Evolutionary conservation across 768 basidiomycete genomes (phyloP), one percentile per base, ranked within the genome.

Genomic region (Amanita muscaria): DNA sequence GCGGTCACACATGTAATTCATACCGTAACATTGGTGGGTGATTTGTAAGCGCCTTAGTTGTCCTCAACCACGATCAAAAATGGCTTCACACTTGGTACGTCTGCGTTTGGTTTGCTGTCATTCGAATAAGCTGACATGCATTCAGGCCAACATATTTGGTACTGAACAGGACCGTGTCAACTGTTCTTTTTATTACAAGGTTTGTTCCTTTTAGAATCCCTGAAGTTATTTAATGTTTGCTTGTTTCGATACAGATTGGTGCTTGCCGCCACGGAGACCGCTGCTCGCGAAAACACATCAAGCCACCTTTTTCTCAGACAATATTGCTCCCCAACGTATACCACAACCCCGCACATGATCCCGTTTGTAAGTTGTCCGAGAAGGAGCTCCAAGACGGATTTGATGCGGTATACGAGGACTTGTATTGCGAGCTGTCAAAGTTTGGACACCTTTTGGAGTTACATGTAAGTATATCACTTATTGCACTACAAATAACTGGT

Each of bases 111-210:
- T 61, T 45, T 44, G 18, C 10, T 43, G 36, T 23, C 30, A 37
- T 15, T 3, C 39, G 3, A 16, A 24, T 15, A 24, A 27, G 16
- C 19, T 38, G 18, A 39, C 36, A 10, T 6, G 7, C 23, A 11
- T 24, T 27, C 22, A 93, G 82, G 91, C 92, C 49, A 92, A 93
- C 50, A 97, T 97, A 61, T 97, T 94, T 56, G 89, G 89, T 53
- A 92, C 88, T 50, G 88, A 90, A 64, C 88, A 89, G 63, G 87
- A 89, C 60, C 83, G 93, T 55, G 94, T 99, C 51, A 99, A 99
- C 61, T 99, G 94, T 60, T 97, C 93, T 1, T 98, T 99, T 70
- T 98, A 96, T 68, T 92, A 94, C 72, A 94, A 94, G 69, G 87
- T 87, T 50, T 25, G 76, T 62, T 30, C 16, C 14, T 23, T 40